These are phyloP conservation scores for Ophiobolus disseminans DNA, from an alignment of 2,329 filamentous ascomycete species.

Conservation along the genomic window DNA sequence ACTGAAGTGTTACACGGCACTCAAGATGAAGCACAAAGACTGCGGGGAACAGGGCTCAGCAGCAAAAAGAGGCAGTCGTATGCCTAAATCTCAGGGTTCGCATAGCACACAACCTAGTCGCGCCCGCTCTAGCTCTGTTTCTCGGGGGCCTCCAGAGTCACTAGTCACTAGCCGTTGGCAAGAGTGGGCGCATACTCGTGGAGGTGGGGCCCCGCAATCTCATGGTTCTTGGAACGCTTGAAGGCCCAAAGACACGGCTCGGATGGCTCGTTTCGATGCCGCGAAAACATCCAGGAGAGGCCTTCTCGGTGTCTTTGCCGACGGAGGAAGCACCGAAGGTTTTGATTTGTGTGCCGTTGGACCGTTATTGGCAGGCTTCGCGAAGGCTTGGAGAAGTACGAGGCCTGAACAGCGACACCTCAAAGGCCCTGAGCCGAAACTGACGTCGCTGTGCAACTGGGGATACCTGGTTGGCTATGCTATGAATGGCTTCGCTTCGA, in stretches of 20 bases:
- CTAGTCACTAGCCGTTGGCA: constrained; percentile 28
- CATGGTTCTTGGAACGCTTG: constrained; percentile 13
- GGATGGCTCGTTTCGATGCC: neutral
- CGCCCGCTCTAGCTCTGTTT: constrained; percentile 18
- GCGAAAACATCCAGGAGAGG: too few relatives aligned
- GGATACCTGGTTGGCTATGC: neutral
- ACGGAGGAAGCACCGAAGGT: too few relatives aligned
- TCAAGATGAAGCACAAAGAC: constrained; percentile 1
- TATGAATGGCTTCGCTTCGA: neutral
- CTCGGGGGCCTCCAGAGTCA: constrained; percentile 9
- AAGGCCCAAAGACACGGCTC: neutral
- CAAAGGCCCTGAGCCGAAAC: neutral
- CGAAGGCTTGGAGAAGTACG: neutral
- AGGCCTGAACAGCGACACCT: too few relatives aligned
- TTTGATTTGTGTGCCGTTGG: too few relatives aligned
- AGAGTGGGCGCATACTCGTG: constrained; percentile 16
- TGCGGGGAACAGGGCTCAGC: constrained; percentile 9
- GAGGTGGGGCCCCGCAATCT: constrained; percentile 40
- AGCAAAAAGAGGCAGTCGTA: constrained; percentile 12
- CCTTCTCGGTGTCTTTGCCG: too few relatives aligned
- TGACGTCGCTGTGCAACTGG: neutral
- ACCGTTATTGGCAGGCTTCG: neutral
- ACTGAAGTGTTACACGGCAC: too few relatives aligned
- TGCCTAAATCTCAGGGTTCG: constrained; percentile 20
- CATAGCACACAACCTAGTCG: constrained; percentile 9